Base-by-base conservation (phyloP, 1,139 yeast species). In the Arxiozyma slooffiae region DNA sequence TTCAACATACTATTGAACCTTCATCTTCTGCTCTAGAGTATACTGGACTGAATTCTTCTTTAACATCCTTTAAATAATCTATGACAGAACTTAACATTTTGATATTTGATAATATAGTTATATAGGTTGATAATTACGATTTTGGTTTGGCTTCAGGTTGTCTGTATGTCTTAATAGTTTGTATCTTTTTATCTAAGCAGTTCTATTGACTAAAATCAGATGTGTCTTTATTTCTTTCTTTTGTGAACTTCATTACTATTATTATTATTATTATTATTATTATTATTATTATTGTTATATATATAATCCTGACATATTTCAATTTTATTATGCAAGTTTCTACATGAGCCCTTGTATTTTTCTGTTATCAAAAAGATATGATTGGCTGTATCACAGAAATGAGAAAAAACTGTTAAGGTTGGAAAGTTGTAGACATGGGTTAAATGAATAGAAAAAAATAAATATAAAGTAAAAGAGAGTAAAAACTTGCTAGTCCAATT, bases 21-120 rank as follows among this genome's bases (percentile, higher is more conserved):
- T 55, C 61, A 46, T 61, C 90, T 68, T 86, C 96, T 66, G 96
- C 96, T 73, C 78, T 81, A 53, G 95, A 96, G 50, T 76, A 76
- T 60, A 87, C 78, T 68, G 96, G 96, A 62, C 81, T 72, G 58
- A 86, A 77, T 59, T 86, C 77, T 70, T 88, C 96, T 73, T 85
- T 83, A 67, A 89, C 74, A 71, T 87, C 95, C 51, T 75, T 79
- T 74, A 69, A 78, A 53, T 68, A 69, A 54, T 69, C 72, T 57
- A 75, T 69, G 57, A 77, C 78, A 66, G 86, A 76, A 61, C 82
- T 76, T 52, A 80, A 72, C 83, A 79, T 79, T 55, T 21, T 30
- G 24, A 18, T 8, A 23, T 38, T 34, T 23, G 23, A 41, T 17
- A 30, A 16, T 23, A 21, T 3, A 4, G 24, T 22, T n/a, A 16